Percentiles rank a stretch among this genome's conserved stretches.
These are phyloP conservation scores for Pythium phragmiticola DNA, from an alignment of 352 stramenopile genomes.

Conservation along the genomic window DNA sequence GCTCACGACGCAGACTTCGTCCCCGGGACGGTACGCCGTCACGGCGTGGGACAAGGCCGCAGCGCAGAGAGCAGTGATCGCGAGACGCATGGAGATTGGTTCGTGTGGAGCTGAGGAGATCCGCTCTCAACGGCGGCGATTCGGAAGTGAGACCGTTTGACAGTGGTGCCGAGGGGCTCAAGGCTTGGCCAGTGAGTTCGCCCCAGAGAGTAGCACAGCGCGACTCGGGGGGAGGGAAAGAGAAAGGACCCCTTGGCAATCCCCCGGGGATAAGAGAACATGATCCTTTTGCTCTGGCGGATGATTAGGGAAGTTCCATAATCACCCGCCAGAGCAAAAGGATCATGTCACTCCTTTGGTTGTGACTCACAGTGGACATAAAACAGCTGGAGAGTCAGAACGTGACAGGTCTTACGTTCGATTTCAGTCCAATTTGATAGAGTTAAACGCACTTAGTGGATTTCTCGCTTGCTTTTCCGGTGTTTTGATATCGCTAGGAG, in stretches of 20 bases:
- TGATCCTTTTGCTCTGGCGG: background rate
- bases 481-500: background rate
- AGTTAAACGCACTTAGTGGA: background rate
- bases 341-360: background rate
- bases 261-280: background rate
- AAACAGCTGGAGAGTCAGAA: background rate
- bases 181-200: too few relatives aligned
- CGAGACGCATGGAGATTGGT: constrained; percentile 5
- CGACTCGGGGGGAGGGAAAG: too few relatives aligned
- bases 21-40: constrained; percentile 36
- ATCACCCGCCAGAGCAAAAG: background rate
- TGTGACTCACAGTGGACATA: background rate
- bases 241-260: too few relatives aligned
- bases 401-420: background rate
- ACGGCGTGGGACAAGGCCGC: constrained; percentile 3
- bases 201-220: too few relatives aligned
- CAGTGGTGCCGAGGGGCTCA: background rate
- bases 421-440: background rate
- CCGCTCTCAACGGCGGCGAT: constrained; percentile 6
- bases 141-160: constrained; percentile 15
- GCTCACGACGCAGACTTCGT: constrained; percentile 58
- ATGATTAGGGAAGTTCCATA: constrained; percentile 1
- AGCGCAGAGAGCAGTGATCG: constrained; percentile 14
- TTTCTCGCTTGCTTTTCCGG: background rate
- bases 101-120: background rate